Evolutionary conservation across 2,329 filamentous ascomycete species (phyloP).

Genomic region (Cladophialophora immunda): DNA sequence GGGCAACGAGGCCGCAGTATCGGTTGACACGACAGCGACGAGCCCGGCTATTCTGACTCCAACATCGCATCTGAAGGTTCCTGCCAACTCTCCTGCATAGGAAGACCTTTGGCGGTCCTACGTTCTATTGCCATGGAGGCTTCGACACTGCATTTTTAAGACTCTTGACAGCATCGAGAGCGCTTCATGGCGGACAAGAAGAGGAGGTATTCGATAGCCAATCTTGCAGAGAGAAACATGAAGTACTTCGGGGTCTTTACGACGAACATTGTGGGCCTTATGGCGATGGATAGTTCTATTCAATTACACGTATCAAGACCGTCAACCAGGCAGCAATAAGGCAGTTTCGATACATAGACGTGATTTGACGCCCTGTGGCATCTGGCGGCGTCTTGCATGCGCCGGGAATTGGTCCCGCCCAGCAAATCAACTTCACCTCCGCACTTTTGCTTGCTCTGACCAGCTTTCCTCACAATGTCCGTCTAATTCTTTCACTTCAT

Average conservation of each 20-base stretch:
- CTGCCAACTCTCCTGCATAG: conserved; percentile 4
- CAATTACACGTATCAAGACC: neutral
- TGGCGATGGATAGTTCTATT: neutral
- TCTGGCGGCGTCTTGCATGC: neutral
- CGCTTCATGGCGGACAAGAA: neutral
- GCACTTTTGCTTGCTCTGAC: neutral
- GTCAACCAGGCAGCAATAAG: neutral
- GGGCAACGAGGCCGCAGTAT: conserved; percentile 2
- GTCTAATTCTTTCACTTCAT: neutral
- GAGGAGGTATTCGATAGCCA: neutral
- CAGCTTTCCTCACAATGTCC: neutral
- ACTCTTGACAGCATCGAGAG: neutral
- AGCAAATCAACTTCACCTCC: neutral
- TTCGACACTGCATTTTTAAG: neutral
- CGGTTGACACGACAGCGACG: conserved; percentile 11
- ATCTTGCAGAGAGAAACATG: neutral
- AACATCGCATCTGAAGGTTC: conserved; percentile 3
- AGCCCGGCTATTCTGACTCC: conserved; percentile 15
- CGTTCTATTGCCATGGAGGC: neutral
- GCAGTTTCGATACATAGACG: neutral
- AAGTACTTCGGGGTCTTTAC: neutral
- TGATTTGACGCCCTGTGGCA: conserved; percentile 2
- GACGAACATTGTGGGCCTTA: neutral
- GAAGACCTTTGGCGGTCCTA: neutral
- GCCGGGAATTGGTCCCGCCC: neutral